phyloP scores from a whole-genome alignment of 805 yeast genomes.

The Tetrapisispora pingtungensis region DNA sequence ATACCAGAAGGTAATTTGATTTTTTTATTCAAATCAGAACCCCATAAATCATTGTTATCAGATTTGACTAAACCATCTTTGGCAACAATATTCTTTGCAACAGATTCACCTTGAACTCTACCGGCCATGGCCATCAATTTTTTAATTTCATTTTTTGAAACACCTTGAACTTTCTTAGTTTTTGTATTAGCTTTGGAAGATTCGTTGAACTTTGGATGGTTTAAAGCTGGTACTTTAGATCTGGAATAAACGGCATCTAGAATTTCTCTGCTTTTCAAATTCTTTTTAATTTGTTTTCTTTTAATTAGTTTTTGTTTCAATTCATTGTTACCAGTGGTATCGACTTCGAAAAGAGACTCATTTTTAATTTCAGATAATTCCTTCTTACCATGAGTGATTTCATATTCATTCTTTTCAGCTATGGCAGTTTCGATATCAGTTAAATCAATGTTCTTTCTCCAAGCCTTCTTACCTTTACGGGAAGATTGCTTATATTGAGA shows the following conservation, averaged over 20 bases:
- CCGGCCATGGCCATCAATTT: slow-evolving; percentile 72
- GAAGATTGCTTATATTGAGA: slow-evolving; percentile 59
- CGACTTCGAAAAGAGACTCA: slow-evolving; percentile 38
- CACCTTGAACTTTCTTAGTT: slow-evolving; percentile 46
- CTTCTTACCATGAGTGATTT: slow-evolving; percentile 27
- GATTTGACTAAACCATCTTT: slow-evolving; percentile 53
- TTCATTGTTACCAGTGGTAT: slow-evolving; percentile 51
- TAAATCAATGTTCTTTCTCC: slow-evolving; percentile 92
- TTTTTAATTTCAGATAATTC: slow-evolving; percentile 19
- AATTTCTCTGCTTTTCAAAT: slow-evolving; percentile 57
- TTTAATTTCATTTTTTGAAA: slow-evolving; percentile 51
- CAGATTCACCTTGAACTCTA: slow-evolving; percentile 45
- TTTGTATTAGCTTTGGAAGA: slow-evolving; percentile 24
- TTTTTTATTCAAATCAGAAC: slow-evolving; percentile 22
- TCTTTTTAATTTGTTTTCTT: slow-evolving; percentile 32
- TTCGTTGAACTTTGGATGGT: slow-evolving; percentile 27
- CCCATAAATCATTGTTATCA: slow-evolving; percentile 65
- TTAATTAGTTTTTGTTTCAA: slow-evolving; percentile 33
- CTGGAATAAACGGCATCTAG: slow-evolving; percentile 42
- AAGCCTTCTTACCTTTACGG: slow-evolving; percentile 86
- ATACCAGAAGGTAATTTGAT: slow-evolving; percentile 24
- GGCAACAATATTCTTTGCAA: slow-evolving; percentile 38
- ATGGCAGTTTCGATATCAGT: slow-evolving; percentile 66
- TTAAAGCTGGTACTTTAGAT: slow-evolving; percentile 67
- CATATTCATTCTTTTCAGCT: slow-evolving; percentile 57